Evolutionary conservation across 192 early-diverging fungal species (phyloP).

Genomic region (Oehlia diaphana): DNA sequence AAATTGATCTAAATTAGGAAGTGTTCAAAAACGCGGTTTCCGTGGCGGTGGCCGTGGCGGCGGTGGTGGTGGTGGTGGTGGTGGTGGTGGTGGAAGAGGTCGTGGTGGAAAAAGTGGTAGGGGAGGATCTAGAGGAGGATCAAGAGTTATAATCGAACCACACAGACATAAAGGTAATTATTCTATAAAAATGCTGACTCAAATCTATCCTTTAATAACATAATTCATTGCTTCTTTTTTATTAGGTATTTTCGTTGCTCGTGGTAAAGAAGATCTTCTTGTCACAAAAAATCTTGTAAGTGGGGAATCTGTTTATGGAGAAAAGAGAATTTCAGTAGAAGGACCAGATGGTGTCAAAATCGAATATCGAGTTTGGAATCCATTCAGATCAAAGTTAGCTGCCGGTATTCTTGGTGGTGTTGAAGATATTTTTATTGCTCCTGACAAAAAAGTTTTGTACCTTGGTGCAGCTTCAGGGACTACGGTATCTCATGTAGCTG

Average conservation of each 20-base stretch:
- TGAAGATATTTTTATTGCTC: constrained; percentile 92
- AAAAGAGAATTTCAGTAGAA: constrained; percentile 97
- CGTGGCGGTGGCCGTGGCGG: constrained; percentile 44
- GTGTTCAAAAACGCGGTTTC: constrained; percentile 32
- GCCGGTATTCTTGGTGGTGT: constrained; percentile 96
- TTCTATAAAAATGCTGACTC: background rate
- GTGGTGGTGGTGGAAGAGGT: constrained; percentile 56
- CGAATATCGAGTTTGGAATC: constrained; percentile 99
- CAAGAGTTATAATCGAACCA: constrained; percentile 96
- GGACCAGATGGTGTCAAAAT: constrained; percentile 93
- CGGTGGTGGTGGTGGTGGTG: background rate
- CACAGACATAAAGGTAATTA: constrained; percentile 83
- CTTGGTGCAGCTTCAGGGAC: constrained; percentile 96
- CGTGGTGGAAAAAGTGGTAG: constrained; percentile 56
- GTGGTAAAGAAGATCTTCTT: constrained; percentile 98
- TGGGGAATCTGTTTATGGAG: constrained; percentile 96
- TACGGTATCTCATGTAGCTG: constrained; percentile 95
- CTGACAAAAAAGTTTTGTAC: constrained; percentile 96
- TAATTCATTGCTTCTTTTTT: background rate
- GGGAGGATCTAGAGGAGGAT: constrained; percentile 83
- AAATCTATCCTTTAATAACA: background rate
- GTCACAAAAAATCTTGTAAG: constrained; percentile 99
- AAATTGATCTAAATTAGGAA: background rate
- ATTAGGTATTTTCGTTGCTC: constrained; percentile 88
- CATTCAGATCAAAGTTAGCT: constrained; percentile 98